Evolutionary conservation across 352 stramenopile genomes (phyloP).

Genomic region (Pythium pyrilobum): DNA sequence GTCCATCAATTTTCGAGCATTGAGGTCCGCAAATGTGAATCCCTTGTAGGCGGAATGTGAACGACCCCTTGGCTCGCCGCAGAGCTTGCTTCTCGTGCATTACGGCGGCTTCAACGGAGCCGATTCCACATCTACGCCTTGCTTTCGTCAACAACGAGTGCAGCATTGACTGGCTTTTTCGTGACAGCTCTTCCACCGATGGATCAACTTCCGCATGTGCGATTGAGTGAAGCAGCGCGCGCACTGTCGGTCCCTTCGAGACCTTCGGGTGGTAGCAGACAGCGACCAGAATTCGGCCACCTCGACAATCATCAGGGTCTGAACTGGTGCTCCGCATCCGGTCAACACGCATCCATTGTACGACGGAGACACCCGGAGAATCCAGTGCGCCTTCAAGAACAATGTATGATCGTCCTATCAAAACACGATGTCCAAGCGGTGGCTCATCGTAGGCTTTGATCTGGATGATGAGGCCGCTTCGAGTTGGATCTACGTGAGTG

Average conservation of each 20-base stretch:
- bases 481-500: conserved; percentile 12
- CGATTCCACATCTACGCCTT: background rate
- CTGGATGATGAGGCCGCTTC: conserved; percentile 4
- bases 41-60: conserved; percentile 18
- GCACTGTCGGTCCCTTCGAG: conserved; percentile 3
- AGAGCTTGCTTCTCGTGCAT: background rate
- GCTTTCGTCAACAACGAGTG: background rate
- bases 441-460: conserved; percentile 3
- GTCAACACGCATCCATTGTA: conserved; percentile 6
- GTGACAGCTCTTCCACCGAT: background rate
- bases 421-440: background rate
- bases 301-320: background rate
- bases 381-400: conserved; percentile 8
- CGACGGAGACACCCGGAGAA: conserved; percentile 3
- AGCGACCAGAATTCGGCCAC: conserved; percentile 2
- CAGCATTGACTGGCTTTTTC: background rate
- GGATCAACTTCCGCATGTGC: background rate
- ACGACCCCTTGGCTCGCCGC: background rate
- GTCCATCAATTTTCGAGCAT: conserved; percentile 25
- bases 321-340: background rate
- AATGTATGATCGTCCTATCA: conserved; percentile 2
- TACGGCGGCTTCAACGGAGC: background rate
- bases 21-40: conserved; percentile 27
- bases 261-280: conserved; percentile 21
- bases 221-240: background rate